These are phyloP conservation scores for Takashimella koratensis DNA, from an alignment of 1,284 basidiomycete genomes.

Conservation along the genomic window DNA sequence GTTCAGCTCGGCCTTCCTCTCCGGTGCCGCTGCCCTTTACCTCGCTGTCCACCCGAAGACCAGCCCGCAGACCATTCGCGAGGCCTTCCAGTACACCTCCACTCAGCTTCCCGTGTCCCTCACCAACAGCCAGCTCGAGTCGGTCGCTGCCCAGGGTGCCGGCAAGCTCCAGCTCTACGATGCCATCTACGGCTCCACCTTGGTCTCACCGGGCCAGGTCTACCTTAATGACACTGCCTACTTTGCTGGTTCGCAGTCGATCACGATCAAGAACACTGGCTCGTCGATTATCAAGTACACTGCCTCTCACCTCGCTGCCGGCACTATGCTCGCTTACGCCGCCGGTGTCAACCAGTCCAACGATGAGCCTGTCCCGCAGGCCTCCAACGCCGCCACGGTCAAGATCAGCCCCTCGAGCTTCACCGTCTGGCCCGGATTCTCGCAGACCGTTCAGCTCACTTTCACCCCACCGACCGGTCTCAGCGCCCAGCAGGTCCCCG, in stretches of 20 bases:
- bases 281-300: slow-evolving; percentile 21
- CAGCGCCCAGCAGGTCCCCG: slow-evolving; percentile 30
- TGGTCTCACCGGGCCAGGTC: not conserved
- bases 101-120: slow-evolving; percentile 54
- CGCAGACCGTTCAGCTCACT: slow-evolving; percentile 19
- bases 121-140: slow-evolving; percentile 57
- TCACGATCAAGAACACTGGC: slow-evolving; percentile 37
- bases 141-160: slow-evolving; percentile 62
- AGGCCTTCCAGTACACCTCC: slow-evolving; percentile 61
- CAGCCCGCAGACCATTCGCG: slow-evolving; percentile 52
- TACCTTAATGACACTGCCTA: slow-evolving; percentile 62
- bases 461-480: slow-evolving; percentile 35
- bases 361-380: slow-evolving; percentile 23
- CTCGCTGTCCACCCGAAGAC: slow-evolving; percentile 50
- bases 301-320: slow-evolving; percentile 32
- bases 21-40: slow-evolving; percentile 63
- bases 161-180: slow-evolving; percentile 64
- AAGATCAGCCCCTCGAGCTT: slow-evolving; percentile 29
- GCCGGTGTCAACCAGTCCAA: slow-evolving; percentile 28
- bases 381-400: slow-evolving; percentile 26
- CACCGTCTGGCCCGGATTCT: slow-evolving; percentile 26
- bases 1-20: slow-evolving; percentile 58
- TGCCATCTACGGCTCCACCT: slow-evolving; percentile 52
- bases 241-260: slow-evolving; percentile 51
- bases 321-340: slow-evolving; percentile 27